phyloP scores from a whole-genome alignment of 345 rosid genomes.

The Acer yangbiense region DNA sequence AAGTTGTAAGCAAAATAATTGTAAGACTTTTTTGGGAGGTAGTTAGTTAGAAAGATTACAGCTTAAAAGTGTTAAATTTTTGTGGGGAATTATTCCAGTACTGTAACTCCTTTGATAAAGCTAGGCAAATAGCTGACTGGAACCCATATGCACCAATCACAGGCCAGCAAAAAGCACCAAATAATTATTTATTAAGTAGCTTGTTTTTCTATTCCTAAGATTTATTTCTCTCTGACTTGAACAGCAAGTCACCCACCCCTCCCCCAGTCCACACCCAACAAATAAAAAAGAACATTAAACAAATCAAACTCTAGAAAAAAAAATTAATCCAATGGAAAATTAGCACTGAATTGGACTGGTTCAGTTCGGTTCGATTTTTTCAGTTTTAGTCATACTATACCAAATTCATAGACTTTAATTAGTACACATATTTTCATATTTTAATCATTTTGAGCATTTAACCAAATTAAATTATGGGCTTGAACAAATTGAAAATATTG shows the following conservation, averaged over 20 bases:
- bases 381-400: no score
- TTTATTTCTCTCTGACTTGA: constrained; percentile 21
- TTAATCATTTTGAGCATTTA: no score
- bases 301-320: no score
- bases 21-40: neutral
- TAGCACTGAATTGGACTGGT: no score
- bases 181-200: neutral
- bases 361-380: no score
- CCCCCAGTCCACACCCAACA: neutral
- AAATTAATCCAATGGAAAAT: no score
- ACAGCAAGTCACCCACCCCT: constrained; percentile 24
- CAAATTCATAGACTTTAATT: no score
- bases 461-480: no score
- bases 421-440: no score
- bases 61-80: constrained; percentile 8
- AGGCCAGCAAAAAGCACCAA: constrained; percentile 10
- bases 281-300: neutral
- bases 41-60: neutral
- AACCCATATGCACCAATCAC: constrained; percentile 27
- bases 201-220: neutral
- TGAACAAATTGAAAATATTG: no score
- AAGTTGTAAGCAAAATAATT: constrained; percentile 4
- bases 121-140: constrained; percentile 6
- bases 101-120: neutral
- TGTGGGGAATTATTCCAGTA: neutral